Base-by-base conservation (phyloP, 192 early-diverging fungal genomes). In the Backusella liffmaniae region DNA sequence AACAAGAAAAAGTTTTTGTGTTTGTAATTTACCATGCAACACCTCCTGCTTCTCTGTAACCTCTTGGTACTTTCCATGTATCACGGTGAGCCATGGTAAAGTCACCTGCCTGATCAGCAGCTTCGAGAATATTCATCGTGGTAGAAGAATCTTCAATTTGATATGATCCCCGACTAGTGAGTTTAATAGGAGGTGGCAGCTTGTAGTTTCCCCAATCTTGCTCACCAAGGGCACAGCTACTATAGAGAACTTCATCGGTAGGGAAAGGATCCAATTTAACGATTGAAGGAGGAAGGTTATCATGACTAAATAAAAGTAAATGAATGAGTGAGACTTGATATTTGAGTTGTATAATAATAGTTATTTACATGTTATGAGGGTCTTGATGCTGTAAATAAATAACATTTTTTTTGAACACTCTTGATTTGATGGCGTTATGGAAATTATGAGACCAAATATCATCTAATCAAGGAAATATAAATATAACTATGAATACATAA, bases 361-460 rank as follows among this genome's bases (percentile, higher is more conserved):
- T 21, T 18, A 49, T 49, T 59, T 75, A 82, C 80, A 82, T 77
- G 29, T 77, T 77, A 23, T 82, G 80, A 30, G 29, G 66, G 23
- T 34, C 80, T 51, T 82, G 80, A 46, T 78, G 76, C 32, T 82
- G 80, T 12, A 82, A 42, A 51, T 82, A 82, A 39, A 82, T 82
- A 29, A 74, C 30, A 36, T 65, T 73, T 51, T 78, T 72, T 21
- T 72, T 46, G 34, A 82, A 82, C 1, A 67, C 72, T 29, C 62
- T 73, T 23, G 80, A 82, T 65, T 82, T 77, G 67, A 82, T 75
- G 3, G 80, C 80, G 67, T 82, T 82, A 51, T 78, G 76, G 41
- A 82, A 82, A 16, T 77, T 77, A 39, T 74, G 67, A 13, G 80
- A 82, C 80, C 80, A 82, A 39, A 82, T 82, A 72, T 82, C 80